phyloP scores from a whole-genome alignment of 768 basidiomycete genomes.

The Russula olivacea region DNA sequence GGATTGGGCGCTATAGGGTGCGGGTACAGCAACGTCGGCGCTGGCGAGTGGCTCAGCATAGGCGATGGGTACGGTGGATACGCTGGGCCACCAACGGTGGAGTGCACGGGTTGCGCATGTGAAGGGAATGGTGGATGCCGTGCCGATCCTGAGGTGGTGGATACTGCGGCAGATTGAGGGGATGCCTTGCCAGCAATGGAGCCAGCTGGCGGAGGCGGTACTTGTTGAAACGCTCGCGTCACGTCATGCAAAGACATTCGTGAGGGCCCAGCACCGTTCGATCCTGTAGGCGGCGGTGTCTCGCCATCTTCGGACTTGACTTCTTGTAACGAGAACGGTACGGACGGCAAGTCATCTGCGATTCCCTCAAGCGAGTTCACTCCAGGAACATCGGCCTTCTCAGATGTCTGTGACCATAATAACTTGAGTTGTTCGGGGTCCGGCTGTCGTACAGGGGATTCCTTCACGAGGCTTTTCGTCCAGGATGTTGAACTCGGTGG shows the following conservation, averaged over 20 bases:
- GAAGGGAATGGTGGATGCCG: slow-evolving; percentile 22
- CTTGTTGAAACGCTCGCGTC: slow-evolving; percentile 81
- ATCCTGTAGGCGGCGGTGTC: slow-evolving; percentile 62
- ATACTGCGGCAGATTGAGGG: slow-evolving; percentile 39
- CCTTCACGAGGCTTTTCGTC: slow-evolving; percentile 54
- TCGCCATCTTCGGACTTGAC: slow-evolving; percentile 83
- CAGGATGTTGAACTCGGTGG: slow-evolving; percentile 52
- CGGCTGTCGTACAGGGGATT: slow-evolving; percentile 60
- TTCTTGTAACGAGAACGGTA: slow-evolving; percentile 78
- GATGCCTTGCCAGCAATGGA: slow-evolving; percentile 42
- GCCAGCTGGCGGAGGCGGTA: slow-evolving; percentile 55
- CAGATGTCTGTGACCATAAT: slow-evolving; percentile 75
- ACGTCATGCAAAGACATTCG: slow-evolving; percentile 80
- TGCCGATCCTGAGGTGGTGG: slow-evolving; percentile 7
- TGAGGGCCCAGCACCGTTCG: slow-evolving; percentile 43
- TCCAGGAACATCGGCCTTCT: slow-evolving; percentile 57
- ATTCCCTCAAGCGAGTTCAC: slow-evolving; percentile 83
- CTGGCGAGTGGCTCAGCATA: slow-evolving; percentile 68
- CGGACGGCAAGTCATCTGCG: slow-evolving; percentile 69
- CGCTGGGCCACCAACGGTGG: slow-evolving; percentile 31
- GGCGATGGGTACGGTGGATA: slow-evolving; percentile 61
- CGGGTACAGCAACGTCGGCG: slow-evolving; percentile 60
- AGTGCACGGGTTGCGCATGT: slow-evolving; percentile 22
- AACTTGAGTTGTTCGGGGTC: slow-evolving; percentile 84
- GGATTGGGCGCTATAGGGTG: slow-evolving; percentile 56